These are phyloP conservation scores for Pichia sp. DNA, from an alignment of 1,139 yeast species.

Conservation along the genomic window DNA sequence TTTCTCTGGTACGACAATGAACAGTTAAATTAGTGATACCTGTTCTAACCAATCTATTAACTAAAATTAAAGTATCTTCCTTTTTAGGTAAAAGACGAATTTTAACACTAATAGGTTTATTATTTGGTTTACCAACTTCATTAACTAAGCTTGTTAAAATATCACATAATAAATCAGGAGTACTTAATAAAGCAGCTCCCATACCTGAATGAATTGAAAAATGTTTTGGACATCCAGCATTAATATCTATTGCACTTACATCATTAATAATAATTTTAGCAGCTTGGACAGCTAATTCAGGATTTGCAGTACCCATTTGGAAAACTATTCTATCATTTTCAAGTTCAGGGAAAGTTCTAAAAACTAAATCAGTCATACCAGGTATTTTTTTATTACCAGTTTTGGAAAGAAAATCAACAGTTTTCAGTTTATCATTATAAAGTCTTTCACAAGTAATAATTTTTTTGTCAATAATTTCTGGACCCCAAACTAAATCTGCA, in stretches of 20 bases:
- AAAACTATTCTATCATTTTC: slow-evolving; percentile 68
- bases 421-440: slow-evolving; percentile 47
- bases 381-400: slow-evolving; percentile 35
- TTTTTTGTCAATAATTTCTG: slow-evolving; percentile 87
- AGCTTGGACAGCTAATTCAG: slow-evolving; percentile 82
- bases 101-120: slow-evolving; percentile 86
- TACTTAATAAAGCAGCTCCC: slow-evolving; percentile 88
- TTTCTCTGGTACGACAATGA: slow-evolving; percentile 83
- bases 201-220: slow-evolving; percentile 82
- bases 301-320: slow-evolving; percentile 83
- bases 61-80: slow-evolving; percentile 55
- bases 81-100: slow-evolving; percentile 66
- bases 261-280: slow-evolving; percentile 74
- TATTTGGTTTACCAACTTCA: slow-evolving; percentile 70
- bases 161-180: slow-evolving; percentile 70
- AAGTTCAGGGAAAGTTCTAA: slow-evolving; percentile 60
- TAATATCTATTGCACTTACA: slow-evolving; percentile 88
- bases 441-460: slow-evolving; percentile 61
- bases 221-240: slow-evolving; percentile 95
- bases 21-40: slow-evolving; percentile 83
- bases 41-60: slow-evolving; percentile 60
- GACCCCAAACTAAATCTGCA: slow-evolving; percentile 94
- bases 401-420: slow-evolving; percentile 51
- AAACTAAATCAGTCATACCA: slow-evolving; percentile 42
- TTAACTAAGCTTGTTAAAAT: slow-evolving; percentile 64